These are phyloP conservation scores for Venturia aucupariae DNA, from an alignment of 2,329 filamentous ascomycete genomes.

Conservation along the genomic window DNA sequence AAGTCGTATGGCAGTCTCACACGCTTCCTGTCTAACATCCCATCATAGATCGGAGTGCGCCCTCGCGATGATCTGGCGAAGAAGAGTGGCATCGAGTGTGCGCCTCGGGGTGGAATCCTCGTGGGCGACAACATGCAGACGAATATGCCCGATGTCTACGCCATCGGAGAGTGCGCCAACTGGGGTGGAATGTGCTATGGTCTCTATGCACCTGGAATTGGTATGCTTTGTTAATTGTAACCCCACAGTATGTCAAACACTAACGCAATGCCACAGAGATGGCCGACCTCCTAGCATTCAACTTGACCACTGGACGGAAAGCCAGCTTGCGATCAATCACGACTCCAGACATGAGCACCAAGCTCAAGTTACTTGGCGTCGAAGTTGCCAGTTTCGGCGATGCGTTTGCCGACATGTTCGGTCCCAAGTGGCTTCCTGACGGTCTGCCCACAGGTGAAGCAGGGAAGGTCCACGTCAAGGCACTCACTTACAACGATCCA, in stretches of 20 bases:
- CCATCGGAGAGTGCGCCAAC: conserved; percentile 83
- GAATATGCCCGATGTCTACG: conserved; percentile 64
- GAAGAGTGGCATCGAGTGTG: conserved; percentile 60
- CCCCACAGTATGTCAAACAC: not conserved
- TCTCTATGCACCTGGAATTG: conserved; percentile 77
- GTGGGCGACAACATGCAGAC: conserved; percentile 62
- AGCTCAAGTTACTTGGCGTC: conserved; percentile 79
- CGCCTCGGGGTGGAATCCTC: conserved; percentile 65
- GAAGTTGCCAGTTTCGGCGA: conserved; percentile 90
- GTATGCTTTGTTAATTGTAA: conserved; percentile 47
- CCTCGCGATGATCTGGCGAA: conserved; percentile 69
- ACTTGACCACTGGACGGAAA: conserved; percentile 70
- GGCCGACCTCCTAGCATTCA: conserved; percentile 81
- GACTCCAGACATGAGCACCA: conserved; percentile 78
- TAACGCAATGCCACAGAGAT: not conserved
- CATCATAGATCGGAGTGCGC: conserved; percentile 60
- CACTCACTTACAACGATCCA: conserved; percentile 79
- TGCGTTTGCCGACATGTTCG: conserved; percentile 82
- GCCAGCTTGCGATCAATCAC: conserved; percentile 64
- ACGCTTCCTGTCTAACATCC: conserved; percentile 5
- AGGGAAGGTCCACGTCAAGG: conserved; percentile 58
- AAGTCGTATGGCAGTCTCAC: conserved; percentile 20
- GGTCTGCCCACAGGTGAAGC: conserved; percentile 35
- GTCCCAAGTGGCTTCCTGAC: conserved; percentile 63
- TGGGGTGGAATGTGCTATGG: conserved; percentile 82